Evolutionary conservation across 2,329 filamentous ascomycete genomes (phyloP), one percentile per base, ranked within the genome.

Genomic region (Myriosclerotinia scirpicola): DNA sequence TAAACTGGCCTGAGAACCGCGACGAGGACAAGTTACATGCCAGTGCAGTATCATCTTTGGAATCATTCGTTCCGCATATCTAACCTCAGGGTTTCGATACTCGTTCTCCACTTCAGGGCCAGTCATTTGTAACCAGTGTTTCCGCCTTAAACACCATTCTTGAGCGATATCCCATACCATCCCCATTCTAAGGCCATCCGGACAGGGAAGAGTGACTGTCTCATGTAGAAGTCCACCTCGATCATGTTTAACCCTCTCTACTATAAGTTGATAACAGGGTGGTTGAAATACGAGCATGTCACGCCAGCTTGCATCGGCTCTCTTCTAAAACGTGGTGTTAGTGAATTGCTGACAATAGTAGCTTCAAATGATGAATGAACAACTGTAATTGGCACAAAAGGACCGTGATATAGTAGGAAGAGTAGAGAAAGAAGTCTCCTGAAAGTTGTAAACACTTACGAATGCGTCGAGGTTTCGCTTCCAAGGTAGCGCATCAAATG

Each of bases 101-200:
- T 26, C 20, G 38, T 50, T 50, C 46, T 61, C 58, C 1, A 20
- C n/a, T 42, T 61, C 58, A 26, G 58, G 58, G 8, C 44, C 58
- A 6, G 44, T 40, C 46, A 65, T 61, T 60, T 42, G 56, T 34
- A 65, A 46, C 64, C 64, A 65, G 36, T 65, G 54, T 26, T 60
- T 65, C 42, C 44, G 48, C 26, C 56, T 44, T 36, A 59, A 60
- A 34, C 64, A 65, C 64, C 64, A 65, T 52, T 65, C 42, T 44
- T 65, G 64, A 20, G 56, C 44, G 20, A 65, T 65, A 42, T 65
- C 64, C 64, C 64, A 65, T 7, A 65, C 36, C 64, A 65, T 65
- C 22, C 64, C 64, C 64, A 65, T 65, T 22, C 54, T 60, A 11
- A 65, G 40, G 22, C 64, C 64, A 61, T 65, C 55, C 4, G 56